Conservation (phyloP, 176 grass and related monocot genomes). For the Ensete glaucum region DNA sequence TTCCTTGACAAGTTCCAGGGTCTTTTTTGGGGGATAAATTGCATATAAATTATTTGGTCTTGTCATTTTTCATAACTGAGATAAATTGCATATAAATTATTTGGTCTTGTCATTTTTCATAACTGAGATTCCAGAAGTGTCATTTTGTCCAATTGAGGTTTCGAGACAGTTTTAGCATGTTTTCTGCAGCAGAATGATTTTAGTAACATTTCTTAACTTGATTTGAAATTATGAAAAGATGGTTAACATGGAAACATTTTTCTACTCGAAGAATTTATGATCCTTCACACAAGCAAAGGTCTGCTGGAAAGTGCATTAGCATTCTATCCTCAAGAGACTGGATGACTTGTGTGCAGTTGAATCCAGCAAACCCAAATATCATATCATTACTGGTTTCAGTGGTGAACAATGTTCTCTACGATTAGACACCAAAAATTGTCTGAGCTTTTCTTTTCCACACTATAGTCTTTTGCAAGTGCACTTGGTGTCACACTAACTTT, state of each 20-base stretch:
- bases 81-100: neutral
- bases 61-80: neutral
- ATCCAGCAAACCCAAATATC: neutral
- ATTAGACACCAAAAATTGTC: neutral
- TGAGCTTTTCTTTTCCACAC: conserved; percentile 2
- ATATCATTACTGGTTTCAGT: neutral
- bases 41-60: neutral
- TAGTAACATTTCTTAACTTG: too few species aligned
- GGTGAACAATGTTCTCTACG: neutral
- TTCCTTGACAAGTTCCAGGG: neutral
- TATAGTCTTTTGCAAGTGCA: neutral
- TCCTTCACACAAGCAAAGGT: too few species aligned
- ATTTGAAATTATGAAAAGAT: too few species aligned
- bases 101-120: neutral
- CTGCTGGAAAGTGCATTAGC: too few species aligned
- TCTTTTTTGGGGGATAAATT: neutral
- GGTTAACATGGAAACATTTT: too few species aligned
- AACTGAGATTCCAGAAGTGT: neutral
- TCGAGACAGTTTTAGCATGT: too few species aligned
- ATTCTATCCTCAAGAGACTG: neutral
- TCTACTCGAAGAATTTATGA: too few species aligned
- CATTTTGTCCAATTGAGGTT: neutral
- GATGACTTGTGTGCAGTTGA: neutral
- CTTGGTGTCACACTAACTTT: neutral
- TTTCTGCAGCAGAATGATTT: too few species aligned